A percentile compares a stretch with the other conserved stretches of the same genome.
Conservation (phyloP, 352 stramenopile species). For the Phytophthora rubi region DNA sequence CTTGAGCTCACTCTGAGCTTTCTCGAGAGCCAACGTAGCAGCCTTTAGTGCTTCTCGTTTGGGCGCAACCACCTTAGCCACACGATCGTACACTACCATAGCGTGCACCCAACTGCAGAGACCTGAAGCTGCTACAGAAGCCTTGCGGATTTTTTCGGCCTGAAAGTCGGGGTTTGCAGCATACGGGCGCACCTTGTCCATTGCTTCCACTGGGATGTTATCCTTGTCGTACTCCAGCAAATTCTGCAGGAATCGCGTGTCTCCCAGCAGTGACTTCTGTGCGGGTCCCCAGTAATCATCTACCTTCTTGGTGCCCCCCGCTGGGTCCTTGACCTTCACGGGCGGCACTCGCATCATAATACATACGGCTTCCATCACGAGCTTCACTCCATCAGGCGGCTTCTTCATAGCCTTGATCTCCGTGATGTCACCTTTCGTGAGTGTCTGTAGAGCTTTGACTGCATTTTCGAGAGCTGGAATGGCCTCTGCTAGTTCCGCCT, state of each 20-base stretch:
- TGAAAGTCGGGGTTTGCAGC: constrained; percentile 91
- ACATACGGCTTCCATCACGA: constrained; percentile 95
- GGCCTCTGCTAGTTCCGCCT: constrained; percentile 92
- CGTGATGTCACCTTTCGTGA: constrained; percentile 95
- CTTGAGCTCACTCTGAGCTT: constrained; percentile 86
- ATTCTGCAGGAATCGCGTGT: constrained; percentile 94
- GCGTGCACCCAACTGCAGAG: constrained; percentile 96
- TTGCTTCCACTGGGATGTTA: constrained; percentile 91
- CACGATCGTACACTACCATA: constrained; percentile 96
- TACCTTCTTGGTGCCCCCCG: constrained; percentile 91
- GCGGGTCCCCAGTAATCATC: constrained; percentile 95
- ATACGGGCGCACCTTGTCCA: constrained; percentile 91
- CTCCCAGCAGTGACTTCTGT: constrained; percentile 93
- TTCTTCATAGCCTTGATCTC: constrained; percentile 98
- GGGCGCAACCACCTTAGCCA: constrained; percentile 93
- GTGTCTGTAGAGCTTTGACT: constrained; percentile 91
- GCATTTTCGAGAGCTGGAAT: constrained; percentile 93
- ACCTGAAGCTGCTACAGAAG: constrained; percentile 93
- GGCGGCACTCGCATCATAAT: constrained; percentile 95
- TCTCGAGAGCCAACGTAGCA: constrained; percentile 86
- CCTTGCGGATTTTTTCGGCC: constrained; percentile 95
- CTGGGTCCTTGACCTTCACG: constrained; percentile 93
- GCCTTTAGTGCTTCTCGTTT: constrained; percentile 93
- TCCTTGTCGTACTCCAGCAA: constrained; percentile 97
- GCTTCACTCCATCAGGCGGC: constrained; percentile 93